Conservation (phyloP, 179 eudicot species). For the Silene noctiflora region DNA sequence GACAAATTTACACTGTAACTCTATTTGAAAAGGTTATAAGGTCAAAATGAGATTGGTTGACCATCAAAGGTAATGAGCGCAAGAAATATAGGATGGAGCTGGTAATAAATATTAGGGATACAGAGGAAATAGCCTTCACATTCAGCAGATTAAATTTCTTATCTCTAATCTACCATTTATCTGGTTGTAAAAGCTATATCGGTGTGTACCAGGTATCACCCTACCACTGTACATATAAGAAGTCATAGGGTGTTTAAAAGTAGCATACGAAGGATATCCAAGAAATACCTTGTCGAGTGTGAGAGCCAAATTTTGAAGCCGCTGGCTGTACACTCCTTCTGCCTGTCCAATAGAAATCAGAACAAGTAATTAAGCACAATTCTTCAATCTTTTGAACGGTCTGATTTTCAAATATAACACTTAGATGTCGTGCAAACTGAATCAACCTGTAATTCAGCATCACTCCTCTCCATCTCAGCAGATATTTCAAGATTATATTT, state of each 20-base stretch:
- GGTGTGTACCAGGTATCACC: not conserved
- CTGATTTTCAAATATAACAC: not conserved
- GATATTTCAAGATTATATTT: slow-evolving; percentile 65
- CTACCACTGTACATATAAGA: not conserved
- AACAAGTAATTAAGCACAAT: slow-evolving; percentile 17
- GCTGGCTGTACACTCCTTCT: slow-evolving; percentile 93
- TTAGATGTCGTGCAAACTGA: not conserved
- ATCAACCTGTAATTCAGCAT: slow-evolving; percentile 90
- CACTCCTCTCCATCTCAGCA: slow-evolving; percentile 72
- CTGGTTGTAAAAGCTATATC: not conserved
- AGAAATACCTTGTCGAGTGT: slow-evolving; percentile 83
- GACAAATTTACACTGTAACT: not conserved
- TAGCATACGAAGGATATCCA: not conserved
- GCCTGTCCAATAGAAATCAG: slow-evolving; percentile 52
- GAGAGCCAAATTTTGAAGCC: slow-evolving; percentile 98
- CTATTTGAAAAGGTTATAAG: not conserved
- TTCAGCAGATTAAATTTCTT: not conserved
- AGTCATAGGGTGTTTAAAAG: not conserved
- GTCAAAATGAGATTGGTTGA: not conserved
- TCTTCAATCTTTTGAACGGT: not conserved
- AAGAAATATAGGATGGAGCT: not conserved
- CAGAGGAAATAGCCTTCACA: not conserved
- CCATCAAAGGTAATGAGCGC: not conserved
- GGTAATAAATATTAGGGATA: not conserved
- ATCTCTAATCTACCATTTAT: slow-evolving; percentile 1